Evolutionary conservation across 371 early-diverging fungal species (phyloP).

Genomic region (Rhizoclosmatium hyalinum): DNA sequence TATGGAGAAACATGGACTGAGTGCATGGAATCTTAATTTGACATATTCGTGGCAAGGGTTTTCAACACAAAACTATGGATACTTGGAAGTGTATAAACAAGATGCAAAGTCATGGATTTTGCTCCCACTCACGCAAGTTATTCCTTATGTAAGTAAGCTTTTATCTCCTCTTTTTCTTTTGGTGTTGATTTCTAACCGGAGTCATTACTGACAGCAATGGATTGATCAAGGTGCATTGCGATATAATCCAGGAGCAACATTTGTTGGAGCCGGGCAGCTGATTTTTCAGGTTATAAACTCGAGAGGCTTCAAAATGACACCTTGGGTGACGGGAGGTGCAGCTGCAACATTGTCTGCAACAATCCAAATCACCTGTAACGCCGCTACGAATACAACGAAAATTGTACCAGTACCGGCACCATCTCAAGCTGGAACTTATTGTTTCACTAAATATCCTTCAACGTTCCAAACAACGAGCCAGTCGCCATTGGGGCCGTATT

Average conservation of each 20-base stretch:
- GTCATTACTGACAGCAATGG: conserved; percentile 20
- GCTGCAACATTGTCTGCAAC: conserved; percentile 1
- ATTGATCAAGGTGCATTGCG: conserved; percentile 29
- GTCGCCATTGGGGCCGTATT: conserved; percentile 30
- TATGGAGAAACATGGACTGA: conserved; percentile 31
- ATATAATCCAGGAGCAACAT: conserved; percentile 31
- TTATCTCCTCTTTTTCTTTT: conserved; percentile 3
- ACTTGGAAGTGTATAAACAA: conserved; percentile 24
- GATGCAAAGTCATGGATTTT: conserved; percentile 26
- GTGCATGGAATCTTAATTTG: conserved; percentile 35
- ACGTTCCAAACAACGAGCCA: conserved; percentile 8
- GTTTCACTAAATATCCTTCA: conserved; percentile 18
- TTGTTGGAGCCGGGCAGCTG: conserved; percentile 25
- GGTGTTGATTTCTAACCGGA: background rate
- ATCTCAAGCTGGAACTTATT: conserved; percentile 5
- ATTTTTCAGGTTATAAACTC: conserved; percentile 8
- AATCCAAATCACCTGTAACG: conserved; percentile 9
- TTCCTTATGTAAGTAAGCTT: conserved; percentile 31
- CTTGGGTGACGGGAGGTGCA: background rate
- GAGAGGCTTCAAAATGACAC: conserved; percentile 20
- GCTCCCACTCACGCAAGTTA: conserved; percentile 23
- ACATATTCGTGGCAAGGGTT: conserved; percentile 14
- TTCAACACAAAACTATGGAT: conserved; percentile 26
- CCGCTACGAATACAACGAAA: conserved; percentile 10
- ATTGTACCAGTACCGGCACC: conserved; percentile 12